Evolutionary conservation across 2,329 filamentous ascomycete genomes (phyloP).

Genomic region (Ascochyta fabae): DNA sequence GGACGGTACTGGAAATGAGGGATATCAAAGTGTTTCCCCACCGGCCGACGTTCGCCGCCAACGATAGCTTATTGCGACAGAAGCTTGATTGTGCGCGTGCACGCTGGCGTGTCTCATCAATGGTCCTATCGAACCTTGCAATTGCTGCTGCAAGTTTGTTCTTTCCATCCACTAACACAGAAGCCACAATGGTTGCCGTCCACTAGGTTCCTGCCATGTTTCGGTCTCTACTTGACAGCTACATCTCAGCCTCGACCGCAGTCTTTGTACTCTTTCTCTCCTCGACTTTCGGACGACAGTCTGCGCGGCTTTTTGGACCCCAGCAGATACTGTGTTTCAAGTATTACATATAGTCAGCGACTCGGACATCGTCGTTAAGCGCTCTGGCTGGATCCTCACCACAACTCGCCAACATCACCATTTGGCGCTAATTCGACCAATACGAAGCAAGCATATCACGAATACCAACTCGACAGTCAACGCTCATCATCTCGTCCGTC

Average conservation of each 20-base stretch:
- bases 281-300: slow-evolving; percentile 27
- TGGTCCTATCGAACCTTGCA: slow-evolving; percentile 23
- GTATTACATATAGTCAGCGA: slow-evolving; percentile 34
- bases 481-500: slow-evolving; percentile 17
- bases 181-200: slow-evolving; percentile 36
- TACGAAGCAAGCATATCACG: slow-evolving; percentile 27
- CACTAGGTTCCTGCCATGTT: slow-evolving; percentile 26
- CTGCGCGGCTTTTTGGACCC: slow-evolving; percentile 33
- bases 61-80: slow-evolving; percentile 32
- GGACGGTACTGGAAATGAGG: slow-evolving; percentile 38
- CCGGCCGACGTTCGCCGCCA: slow-evolving; percentile 30
- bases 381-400: slow-evolving; percentile 37
- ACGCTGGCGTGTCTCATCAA: slow-evolving; percentile 41
- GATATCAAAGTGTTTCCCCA: slow-evolving; percentile 27
- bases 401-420: slow-evolving; percentile 27
- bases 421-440: slow-evolving; percentile 44
- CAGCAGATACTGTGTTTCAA: slow-evolving; percentile 39
- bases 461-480: slow-evolving; percentile 14
- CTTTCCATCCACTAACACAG: slow-evolving; percentile 22
- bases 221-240: slow-evolving; percentile 24
- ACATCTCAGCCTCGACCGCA: slow-evolving; percentile 19
- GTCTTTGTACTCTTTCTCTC: slow-evolving; percentile 18
- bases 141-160: slow-evolving; percentile 20
- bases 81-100: slow-evolving; percentile 30
- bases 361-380: slow-evolving; percentile 40